A percentile compares a stretch with the other conserved stretches of the same genome.
Evolutionary conservation across 2,329 filamentous ascomycete species (phyloP).

Genomic region (Aspergillus sp.): DNA sequence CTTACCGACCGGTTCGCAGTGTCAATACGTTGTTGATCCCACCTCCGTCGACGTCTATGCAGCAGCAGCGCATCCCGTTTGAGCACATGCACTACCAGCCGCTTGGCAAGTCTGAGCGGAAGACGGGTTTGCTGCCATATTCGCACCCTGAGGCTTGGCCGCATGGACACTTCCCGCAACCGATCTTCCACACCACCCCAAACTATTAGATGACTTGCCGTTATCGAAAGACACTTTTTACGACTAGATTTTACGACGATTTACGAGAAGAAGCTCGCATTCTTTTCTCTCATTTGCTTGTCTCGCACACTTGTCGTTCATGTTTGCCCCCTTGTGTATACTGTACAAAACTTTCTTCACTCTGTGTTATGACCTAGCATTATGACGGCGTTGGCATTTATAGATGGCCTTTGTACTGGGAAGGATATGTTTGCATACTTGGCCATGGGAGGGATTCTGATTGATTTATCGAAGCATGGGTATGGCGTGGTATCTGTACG

Average conservation of each 20-base stretch:
- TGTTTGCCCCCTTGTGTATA: conserved; percentile 15
- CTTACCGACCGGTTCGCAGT: conserved; percentile 85
- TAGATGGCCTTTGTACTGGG: conserved; percentile 14
- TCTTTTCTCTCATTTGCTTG: conserved; percentile 9
- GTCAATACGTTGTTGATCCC: conserved; percentile 91
- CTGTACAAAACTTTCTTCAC: conserved; percentile 17
- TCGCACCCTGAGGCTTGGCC: conserved; percentile 47
- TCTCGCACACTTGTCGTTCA: neutral
- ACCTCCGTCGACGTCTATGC: conserved; percentile 75
- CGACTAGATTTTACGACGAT: conserved; percentile 31
- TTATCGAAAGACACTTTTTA: conserved; percentile 17
- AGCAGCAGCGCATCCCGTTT: conserved; percentile 66
- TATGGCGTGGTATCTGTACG: conserved; percentile 17
- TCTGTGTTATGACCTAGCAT: conserved; percentile 24
- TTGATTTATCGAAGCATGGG: conserved; percentile 14
- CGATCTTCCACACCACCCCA: conserved; percentile 32
- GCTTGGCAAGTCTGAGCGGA: conserved; percentile 67
- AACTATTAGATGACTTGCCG: conserved; percentile 28
- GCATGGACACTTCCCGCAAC: conserved; percentile 34
- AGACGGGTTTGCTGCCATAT: conserved; percentile 67
- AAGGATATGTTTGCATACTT: conserved; percentile 11
- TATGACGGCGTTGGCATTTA: conserved; percentile 22
- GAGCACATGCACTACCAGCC: conserved; percentile 83
- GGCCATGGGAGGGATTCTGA: conserved; percentile 14
- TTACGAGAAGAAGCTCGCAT: conserved; percentile 27